A percentile compares a stretch with the other conserved stretches of the same genome.
These are phyloP conservation scores for Clohesyomyces aquaticus DNA, from an alignment of 495 filamentous ascomycete genomes.

Conservation along the genomic window DNA sequence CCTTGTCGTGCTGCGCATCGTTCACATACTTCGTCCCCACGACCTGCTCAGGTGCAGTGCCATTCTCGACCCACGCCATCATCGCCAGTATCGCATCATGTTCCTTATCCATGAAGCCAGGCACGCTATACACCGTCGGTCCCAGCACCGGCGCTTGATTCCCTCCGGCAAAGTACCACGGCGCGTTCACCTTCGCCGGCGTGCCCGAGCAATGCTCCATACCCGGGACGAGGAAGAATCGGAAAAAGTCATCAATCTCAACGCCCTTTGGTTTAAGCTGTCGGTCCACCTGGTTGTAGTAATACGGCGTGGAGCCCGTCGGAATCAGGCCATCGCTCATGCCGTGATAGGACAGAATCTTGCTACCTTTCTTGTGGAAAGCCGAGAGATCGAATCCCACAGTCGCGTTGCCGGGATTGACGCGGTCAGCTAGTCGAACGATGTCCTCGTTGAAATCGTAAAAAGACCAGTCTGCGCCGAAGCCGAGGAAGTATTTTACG, in stretches of 20 bases:
- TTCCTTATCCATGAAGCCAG: conserved; percentile 51
- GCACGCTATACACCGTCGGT: conserved; percentile 39
- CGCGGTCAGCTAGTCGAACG: conserved; percentile 47
- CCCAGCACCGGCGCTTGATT: conserved; percentile 29
- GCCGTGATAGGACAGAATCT: conserved; percentile 62
- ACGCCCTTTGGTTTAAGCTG: conserved; percentile 41
- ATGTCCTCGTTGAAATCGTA: conserved; percentile 50
- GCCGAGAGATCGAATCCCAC: conserved; percentile 51
- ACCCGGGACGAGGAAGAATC: conserved; percentile 54
- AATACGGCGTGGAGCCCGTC: conserved; percentile 49
- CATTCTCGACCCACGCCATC: conserved; percentile 58
- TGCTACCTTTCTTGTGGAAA: conserved; percentile 56
- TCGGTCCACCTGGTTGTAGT: conserved; percentile 51
- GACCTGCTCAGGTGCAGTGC: conserved; percentile 39
- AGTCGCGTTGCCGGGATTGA: conserved; percentile 54
- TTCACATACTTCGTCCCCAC: conserved; percentile 44
- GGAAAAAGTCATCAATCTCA: conserved; percentile 44
- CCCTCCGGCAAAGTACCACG: conserved; percentile 48
- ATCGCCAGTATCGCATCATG: conserved; percentile 57
- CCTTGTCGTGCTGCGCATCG: conserved; percentile 33
- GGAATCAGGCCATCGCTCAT: conserved; percentile 55
- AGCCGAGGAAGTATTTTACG: conserved; percentile 49
- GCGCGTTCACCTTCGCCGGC: conserved; percentile 43
- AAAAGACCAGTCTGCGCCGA: conserved; percentile 33
- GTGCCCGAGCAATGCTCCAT: conserved; percentile 50